Percentiles rank a stretch among this genome's conserved stretches.
Evolutionary conservation across 371 early-diverging fungal genomes (phyloP).

Genomic region (Nosema muscidifuracis): DNA sequence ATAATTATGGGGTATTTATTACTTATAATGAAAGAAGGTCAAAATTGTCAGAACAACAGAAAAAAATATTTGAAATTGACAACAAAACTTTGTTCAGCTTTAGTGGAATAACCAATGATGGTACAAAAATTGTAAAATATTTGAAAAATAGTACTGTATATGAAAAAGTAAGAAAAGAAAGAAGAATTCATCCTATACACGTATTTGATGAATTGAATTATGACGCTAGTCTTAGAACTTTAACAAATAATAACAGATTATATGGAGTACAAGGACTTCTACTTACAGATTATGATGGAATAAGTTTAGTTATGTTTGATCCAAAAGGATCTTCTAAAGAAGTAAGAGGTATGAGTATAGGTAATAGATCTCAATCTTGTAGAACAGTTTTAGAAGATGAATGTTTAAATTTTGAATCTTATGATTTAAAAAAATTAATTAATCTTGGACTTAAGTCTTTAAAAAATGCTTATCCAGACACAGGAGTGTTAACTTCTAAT

Average conservation of each 20-base stretch:
- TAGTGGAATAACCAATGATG: constrained; percentile 64
- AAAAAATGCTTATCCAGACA: constrained; percentile 58
- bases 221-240: constrained; percentile 27
- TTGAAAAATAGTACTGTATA: constrained; percentile 46
- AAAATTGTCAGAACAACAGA: constrained; percentile 41
- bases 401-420: constrained; percentile 22
- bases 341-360: constrained; percentile 57
- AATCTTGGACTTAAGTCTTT: constrained; percentile 55
- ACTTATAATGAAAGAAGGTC: constrained; percentile 52
- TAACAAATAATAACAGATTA: constrained; percentile 43
- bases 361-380: constrained; percentile 61
- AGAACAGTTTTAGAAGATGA: constrained; percentile 61
- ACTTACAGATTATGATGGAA: constrained; percentile 53
- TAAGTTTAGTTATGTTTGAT: constrained; percentile 54
- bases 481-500: constrained; percentile 17
- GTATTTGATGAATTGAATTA: constrained; percentile 54
- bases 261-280: constrained; percentile 57
- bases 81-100: constrained; percentile 56
- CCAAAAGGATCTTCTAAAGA: constrained; percentile 51
- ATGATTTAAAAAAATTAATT: constrained; percentile 50
- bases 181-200: constrained; percentile 40
- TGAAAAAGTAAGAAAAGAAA: constrained; percentile 51
- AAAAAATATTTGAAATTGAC: constrained; percentile 56
- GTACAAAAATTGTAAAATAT: constrained; percentile 56
- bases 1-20: constrained; percentile 50